Evolutionary conservation across 768 basidiomycete genomes (phyloP), one percentile per base, ranked within the genome.

Genomic region (Scleroderma citrinum): DNA sequence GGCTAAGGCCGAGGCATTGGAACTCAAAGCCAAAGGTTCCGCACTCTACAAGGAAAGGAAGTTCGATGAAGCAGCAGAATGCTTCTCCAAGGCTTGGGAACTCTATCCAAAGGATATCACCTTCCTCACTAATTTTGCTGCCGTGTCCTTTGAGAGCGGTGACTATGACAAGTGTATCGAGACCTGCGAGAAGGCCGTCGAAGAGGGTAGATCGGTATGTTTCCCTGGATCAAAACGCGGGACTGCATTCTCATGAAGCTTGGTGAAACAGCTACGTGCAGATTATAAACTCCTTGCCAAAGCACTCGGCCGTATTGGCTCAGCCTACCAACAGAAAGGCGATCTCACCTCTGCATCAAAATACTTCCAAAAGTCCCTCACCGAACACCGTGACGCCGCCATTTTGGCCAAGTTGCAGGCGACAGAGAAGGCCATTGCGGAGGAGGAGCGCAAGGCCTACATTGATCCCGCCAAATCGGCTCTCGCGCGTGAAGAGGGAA

Each of bases 261-360:
- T n/a, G 21, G 42, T 8, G 29, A 3, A 5, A 12, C 62, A 93
- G 80, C 63, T 93, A 36, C 85, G 92, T 44, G 89, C 87, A 5
- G 95, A 99, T 70, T 98, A 82, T 78, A 98, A 96, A 71, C 76
- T 96, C 51, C 72, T 96, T 51, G 95, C 95, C 29, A 98, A 98
- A 70, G 93, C 94, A 0, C 80, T 88, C 47, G 96, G 91, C 20
- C 90, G 96, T 44, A 80, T 85, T 44, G 96, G 95, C 12, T 81
- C 83, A 7, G 79, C 95, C 0, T 92, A 92, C 72, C 70, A 80
- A 48, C 87, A 85, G 69, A 89, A 90, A 64, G 79, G 73, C 38
- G 92, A 99, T 66, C 66, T 83, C 24, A 59, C 59, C 7, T 78
- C 78, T 37, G 94, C 94, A 14, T 81, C 95, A 76, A 93, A 90